Evolutionary conservation across 345 rosid genomes (phyloP).

Genomic region (Syzygium jambos): DNA sequence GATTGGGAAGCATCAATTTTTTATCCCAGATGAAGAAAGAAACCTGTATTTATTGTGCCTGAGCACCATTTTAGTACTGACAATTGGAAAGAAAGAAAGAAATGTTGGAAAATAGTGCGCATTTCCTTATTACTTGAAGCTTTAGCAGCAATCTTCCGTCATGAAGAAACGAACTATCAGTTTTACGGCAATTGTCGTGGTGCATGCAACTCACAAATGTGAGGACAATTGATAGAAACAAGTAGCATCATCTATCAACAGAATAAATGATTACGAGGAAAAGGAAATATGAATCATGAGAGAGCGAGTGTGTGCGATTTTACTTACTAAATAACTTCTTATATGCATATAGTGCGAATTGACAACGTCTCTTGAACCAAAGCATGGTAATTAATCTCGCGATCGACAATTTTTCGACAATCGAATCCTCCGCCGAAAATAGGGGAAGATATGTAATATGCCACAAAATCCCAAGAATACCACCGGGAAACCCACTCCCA

Average conservation of each 20-base stretch:
- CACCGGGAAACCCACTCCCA: not conserved
- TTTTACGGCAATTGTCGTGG: not conserved
- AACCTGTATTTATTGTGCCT: not conserved
- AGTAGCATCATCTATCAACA: not conserved
- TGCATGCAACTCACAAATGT: rapidly evolving
- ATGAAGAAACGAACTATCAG: not conserved
- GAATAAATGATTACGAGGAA: not conserved
- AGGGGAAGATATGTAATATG: rapidly evolving
- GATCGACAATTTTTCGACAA: no score
- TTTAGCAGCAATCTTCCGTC: not conserved
- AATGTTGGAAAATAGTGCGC: not conserved
- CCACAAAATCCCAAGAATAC: not conserved
- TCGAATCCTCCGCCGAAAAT: not conserved
- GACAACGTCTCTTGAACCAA: not conserved
- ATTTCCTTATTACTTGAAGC: not conserved
- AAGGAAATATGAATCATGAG: not conserved
- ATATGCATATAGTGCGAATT: rapidly evolving
- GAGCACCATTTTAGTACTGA: not conserved
- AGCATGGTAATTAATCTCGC: not conserved
- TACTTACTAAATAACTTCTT: not conserved
- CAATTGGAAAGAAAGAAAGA: not conserved
- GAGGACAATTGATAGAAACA: not conserved
- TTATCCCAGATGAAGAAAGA: not conserved
- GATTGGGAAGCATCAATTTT: not conserved
- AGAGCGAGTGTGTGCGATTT: not conserved